These are phyloP conservation scores for Gamarada debralockiae DNA, from an alignment of 495 filamentous ascomycete genomes.

Conservation along the genomic window DNA sequence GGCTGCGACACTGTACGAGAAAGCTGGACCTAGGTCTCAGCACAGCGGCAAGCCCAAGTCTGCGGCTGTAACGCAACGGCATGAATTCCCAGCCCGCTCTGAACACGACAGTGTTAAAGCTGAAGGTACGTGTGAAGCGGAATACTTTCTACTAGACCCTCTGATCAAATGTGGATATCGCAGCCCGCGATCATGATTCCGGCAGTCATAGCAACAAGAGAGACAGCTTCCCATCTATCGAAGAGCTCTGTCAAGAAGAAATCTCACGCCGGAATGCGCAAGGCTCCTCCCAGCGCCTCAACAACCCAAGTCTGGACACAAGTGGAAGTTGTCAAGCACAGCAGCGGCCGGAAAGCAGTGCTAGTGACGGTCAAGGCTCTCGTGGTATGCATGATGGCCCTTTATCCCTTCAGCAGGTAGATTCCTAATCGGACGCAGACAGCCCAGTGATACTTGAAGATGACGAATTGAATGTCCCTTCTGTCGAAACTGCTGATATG, in stretches of 20 bases:
- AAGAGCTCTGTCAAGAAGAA: slow-evolving; percentile 1
- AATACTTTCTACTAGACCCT: slow-evolving; percentile 1
- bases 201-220: slow-evolving; percentile 6
- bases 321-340: not conserved
- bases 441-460: slow-evolving; percentile 6
- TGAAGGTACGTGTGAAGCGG: not conserved
- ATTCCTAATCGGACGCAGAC: not conserved
- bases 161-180: slow-evolving; percentile 13
- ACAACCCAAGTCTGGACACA: not conserved
- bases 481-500: not conserved
- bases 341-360: not conserved
- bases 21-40: not conserved
- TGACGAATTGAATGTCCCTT: not conserved
- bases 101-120: not conserved
- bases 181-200: slow-evolving; percentile 14
- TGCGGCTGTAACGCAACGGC: not conserved
- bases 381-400: not conserved
- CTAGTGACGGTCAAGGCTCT: not conserved
- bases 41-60: not conserved
- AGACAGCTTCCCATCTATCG: slow-evolving; percentile 3
- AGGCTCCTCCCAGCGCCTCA: not conserved
- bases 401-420: not conserved
- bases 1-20: not conserved
- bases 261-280: not conserved
- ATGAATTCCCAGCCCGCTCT: not conserved